Evolutionary conservation across 306 rosid genomes (phyloP), one percentile per base, ranked within the genome.

Genomic region (Begonia loranthoides): DNA sequence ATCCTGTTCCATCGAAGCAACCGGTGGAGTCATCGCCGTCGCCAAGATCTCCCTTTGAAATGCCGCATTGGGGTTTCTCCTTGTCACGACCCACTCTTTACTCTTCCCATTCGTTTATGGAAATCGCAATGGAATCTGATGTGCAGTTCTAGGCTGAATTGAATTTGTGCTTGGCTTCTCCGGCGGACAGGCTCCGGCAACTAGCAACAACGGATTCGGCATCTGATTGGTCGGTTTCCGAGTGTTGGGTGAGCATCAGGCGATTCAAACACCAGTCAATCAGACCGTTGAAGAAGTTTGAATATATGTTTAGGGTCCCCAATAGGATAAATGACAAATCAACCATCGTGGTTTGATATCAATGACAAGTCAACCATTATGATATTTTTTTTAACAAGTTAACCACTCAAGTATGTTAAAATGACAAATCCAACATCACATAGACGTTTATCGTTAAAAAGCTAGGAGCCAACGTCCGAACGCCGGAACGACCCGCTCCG

Each of bases 1-100:
- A 56, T 15, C 47, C 64, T 14, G 59, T 67, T 69, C 39, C 62
- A 34, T 59, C 36, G 36, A 47, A 70, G 24, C 54, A 58, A 16
- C 7, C 45, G 0, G 54, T 45, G 14, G 22, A 55, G 12, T 0
- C 13, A 1, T 45, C 28, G 0, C 13, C 57, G 0, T 71, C 82
- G 5, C 97, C 97, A 1, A 84, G 56, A 52, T 55, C 77, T 0
- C 88, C 82, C 21, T 79, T 84, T 1, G 80, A 81, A 52, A 77
- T 84, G 41, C 73, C 71, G 6, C 79, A 89, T 7, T 79, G 84
- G 72, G 63, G 17, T 59, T 82, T 79, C 6, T 47, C 19, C 1
- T 39, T 43, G 14, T 44, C 66, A 1, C 17, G 1, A 13, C 2
- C 17, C 12, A 13, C 36, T 58, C 38, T 1, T 10, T 38, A 11